Percentiles rank a stretch among this genome's conserved stretches.
phyloP scores from a whole-genome alignment of 306 rosid species.

The Casuarina cunninghamiana region DNA sequence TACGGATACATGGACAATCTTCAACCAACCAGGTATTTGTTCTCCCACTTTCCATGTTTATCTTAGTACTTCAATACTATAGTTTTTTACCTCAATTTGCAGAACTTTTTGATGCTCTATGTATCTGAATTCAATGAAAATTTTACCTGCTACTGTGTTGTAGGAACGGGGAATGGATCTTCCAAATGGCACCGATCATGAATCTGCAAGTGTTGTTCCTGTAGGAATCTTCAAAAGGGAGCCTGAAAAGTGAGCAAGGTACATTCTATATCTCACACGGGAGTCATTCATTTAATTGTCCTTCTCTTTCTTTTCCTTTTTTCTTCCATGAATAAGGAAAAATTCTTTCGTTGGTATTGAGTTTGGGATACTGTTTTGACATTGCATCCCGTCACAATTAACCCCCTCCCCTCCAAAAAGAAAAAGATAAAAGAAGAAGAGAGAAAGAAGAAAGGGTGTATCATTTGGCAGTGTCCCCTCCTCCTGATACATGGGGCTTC shows the following conservation, averaged over 20 bases:
- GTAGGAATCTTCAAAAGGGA: constrained; percentile 33
- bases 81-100: not conserved
- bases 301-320: not conserved
- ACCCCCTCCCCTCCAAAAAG: not conserved
- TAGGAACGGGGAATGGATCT: constrained; percentile 35
- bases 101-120: constrained; percentile 8
- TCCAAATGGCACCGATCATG: constrained; percentile 34
- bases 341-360: not conserved
- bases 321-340: not conserved
- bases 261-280: not conserved
- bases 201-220: constrained; percentile 37
- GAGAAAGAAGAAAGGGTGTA: not conserved
- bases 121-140: constrained; percentile 5
- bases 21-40: constrained; percentile 43
- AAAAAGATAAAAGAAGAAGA: not conserved
- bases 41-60: not conserved
- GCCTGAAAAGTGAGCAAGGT: constrained; percentile 35
- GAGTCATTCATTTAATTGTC: not conserved
- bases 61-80: not conserved
- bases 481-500: not conserved
- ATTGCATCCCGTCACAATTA: not conserved
- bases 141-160: constrained; percentile 3
- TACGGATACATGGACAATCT: constrained; percentile 38
- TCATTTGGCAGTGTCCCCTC: not conserved
- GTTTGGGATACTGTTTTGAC: not conserved